Base-by-base conservation (phyloP, 2,329 filamentous ascomycete species). In the Taxawa tesnikishii region DNA sequence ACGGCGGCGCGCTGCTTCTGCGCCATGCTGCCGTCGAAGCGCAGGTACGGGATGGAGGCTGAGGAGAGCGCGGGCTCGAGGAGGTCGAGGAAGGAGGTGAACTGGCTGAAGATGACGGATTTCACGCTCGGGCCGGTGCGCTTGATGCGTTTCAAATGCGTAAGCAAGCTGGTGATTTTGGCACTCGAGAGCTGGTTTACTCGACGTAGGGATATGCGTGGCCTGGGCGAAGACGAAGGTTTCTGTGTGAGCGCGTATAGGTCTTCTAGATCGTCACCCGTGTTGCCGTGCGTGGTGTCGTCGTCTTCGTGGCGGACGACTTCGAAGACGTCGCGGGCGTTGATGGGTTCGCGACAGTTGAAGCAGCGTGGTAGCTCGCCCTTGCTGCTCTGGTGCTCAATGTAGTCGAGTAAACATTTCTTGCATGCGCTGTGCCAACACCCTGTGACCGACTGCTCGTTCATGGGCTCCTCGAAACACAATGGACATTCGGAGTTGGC, bases 341-440 rank as follows among this genome's bases (percentile, higher is more conserved):
- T 90, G 48, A 98, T 76, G 9, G 75, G 67, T 44, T 84, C 81
- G 18, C 90, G 80, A 51, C 90, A 98, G 43, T 81, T 88, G 61
- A 94, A 93, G 56, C 90, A 98, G 7, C 79, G 73, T 1, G 90
- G 80, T 0, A 79, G 55, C 30, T 83, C 71, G 26, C 77, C 75
- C 37, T 79, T 83, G 43, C 83, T 77, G 4, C 69, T 79, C 53
- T 94, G 81, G 48, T 94, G 85, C 40, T 81, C 75, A 48, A 98
- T 92, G 45, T 84, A 94, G 44, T 84, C 77, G 2, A 92, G 62
- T n/a, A 96, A 62, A 47, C 90, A 98, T 40, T 83, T 79, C 57
- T 90, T 94, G 62, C 90, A 98, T 1, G 90, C 87, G 19, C 83
- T 93, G 55, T 98, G 90, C 85, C 90, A 98, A 58, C 90, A 98